These are phyloP conservation scores for Millerozyma miso DNA, from an alignment of 805 yeast species.

Conservation along the genomic window DNA sequence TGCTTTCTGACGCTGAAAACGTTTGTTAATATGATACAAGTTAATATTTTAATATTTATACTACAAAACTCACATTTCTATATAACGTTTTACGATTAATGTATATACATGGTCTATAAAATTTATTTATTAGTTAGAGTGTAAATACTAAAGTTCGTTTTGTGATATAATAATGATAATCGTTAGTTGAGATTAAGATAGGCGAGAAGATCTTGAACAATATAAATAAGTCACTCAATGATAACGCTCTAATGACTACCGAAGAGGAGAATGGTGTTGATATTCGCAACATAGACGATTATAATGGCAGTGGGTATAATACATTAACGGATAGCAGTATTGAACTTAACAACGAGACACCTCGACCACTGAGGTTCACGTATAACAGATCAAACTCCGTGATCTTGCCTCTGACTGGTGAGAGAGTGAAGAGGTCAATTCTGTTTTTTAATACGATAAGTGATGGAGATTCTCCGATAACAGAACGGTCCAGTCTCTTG, in stretches of 20 bases:
- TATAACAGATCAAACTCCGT: conserved; percentile 26
- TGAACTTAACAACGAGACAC: not conserved
- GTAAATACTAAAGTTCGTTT: not conserved
- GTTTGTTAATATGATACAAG: not conserved
- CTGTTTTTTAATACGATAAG: conserved; percentile 23
- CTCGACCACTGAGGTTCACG: not conserved
- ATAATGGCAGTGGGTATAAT: not conserved
- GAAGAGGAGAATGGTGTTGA: not conserved
- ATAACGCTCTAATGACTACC: not conserved
- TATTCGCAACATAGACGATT: not conserved
- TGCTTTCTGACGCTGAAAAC: not conserved
- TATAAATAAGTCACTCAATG: not conserved
- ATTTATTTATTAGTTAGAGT: too few species aligned
- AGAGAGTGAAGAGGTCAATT: conserved; percentile 30
- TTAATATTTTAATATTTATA: too few species aligned
- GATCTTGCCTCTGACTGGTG: conserved; percentile 36
- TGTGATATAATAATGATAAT: not conserved
- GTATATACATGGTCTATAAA: not conserved
- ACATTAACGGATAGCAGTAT: not conserved
- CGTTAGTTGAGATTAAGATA: not conserved
- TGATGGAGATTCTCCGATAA: conserved; percentile 14
- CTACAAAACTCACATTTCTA: not conserved
- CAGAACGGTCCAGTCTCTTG: conserved; percentile 6
- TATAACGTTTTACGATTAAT: not conserved
- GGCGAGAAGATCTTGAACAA: not conserved